These are phyloP conservation scores for Hypoxylon subgilvum DNA, from an alignment of 495 filamentous ascomycete species.

Conservation along the genomic window DNA sequence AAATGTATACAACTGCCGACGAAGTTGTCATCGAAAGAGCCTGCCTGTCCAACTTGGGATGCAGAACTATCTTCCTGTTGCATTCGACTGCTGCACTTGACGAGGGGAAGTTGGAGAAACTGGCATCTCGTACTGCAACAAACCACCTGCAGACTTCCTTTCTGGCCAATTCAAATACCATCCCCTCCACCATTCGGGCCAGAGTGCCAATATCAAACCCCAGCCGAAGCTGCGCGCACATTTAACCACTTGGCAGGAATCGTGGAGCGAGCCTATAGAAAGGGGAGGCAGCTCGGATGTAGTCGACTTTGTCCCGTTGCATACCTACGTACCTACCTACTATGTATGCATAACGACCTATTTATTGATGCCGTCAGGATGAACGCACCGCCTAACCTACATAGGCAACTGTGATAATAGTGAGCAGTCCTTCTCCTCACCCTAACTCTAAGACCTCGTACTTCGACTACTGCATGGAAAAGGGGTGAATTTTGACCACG, in stretches of 20 bases:
- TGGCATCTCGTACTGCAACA: constrained; percentile 25
- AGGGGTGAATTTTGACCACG: not conserved
- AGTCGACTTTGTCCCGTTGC: constrained; percentile 6
- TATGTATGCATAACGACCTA: too few species aligned
- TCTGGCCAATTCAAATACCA: constrained; percentile 22
- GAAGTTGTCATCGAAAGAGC: constrained; percentile 16
- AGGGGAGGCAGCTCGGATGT: constrained; percentile 1
- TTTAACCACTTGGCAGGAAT: not conserved
- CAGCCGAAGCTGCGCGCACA: constrained; percentile 5
- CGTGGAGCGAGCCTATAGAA: constrained; percentile 24
- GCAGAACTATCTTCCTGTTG: constrained; percentile 19
- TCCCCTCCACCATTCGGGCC: constrained; percentile 19
- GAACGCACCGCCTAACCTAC: not conserved
- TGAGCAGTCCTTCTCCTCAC: too few species aligned
- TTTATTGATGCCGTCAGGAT: constrained; percentile 23
- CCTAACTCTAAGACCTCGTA: not conserved
- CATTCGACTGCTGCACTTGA: constrained; percentile 25
- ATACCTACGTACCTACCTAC: constrained; percentile 8
- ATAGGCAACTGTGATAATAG: too few species aligned
- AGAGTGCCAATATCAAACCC: constrained; percentile 16
- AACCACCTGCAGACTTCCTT: constrained; percentile 25
- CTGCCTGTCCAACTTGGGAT: constrained; percentile 17
- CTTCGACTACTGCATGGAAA: not conserved
- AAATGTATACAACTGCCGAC: constrained; percentile 34
- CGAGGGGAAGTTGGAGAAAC: constrained; percentile 37